These are phyloP conservation scores for Crithidia expoeki DNA, from an alignment of 208 protist genomes.

Conservation along the genomic window DNA sequence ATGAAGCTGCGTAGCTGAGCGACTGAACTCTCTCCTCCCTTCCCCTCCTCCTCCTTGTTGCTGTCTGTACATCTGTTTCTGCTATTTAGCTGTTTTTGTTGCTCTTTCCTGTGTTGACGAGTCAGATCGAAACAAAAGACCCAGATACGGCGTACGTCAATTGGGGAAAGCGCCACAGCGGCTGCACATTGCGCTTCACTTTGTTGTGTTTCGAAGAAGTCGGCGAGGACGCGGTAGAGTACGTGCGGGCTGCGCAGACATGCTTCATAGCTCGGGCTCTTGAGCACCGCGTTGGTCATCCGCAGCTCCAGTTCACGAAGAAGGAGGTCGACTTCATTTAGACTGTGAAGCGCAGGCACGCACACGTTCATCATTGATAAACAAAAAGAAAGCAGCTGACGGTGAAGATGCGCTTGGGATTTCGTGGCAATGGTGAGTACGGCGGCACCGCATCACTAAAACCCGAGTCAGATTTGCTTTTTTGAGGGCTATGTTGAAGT, in stretches of 20 bases:
- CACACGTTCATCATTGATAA: constrained; percentile 17
- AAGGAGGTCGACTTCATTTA: constrained; percentile 27
- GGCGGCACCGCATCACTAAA: no score
- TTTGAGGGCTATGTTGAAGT: no score
- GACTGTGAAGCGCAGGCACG: constrained; percentile 5
- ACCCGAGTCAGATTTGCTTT: no score
- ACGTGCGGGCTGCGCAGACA: constrained; percentile 19
- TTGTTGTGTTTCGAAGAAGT: constrained; percentile 49
- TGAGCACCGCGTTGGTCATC: constrained; percentile 57
- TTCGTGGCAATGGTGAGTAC: no score
- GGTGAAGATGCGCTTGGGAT: no score
- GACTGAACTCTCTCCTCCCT: not conserved
- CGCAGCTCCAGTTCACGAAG: constrained; percentile 50
- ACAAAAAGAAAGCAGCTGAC: constrained; percentile 9
- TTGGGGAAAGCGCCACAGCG: constrained; percentile 17
- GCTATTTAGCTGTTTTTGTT: not conserved
- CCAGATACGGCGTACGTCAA: constrained; percentile 37
- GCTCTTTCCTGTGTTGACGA: not conserved
- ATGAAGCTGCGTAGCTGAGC: constrained; percentile 21
- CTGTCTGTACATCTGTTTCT: not conserved
- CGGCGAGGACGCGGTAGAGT: constrained; percentile 49
- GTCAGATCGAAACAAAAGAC: constrained; percentile 15
- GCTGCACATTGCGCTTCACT: constrained; percentile 26
- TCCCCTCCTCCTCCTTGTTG: not conserved
- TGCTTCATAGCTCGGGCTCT: constrained; percentile 31